Conservation (phyloP, 495 filamentous ascomycete species). For the Penicillium tannophilum region DNA sequence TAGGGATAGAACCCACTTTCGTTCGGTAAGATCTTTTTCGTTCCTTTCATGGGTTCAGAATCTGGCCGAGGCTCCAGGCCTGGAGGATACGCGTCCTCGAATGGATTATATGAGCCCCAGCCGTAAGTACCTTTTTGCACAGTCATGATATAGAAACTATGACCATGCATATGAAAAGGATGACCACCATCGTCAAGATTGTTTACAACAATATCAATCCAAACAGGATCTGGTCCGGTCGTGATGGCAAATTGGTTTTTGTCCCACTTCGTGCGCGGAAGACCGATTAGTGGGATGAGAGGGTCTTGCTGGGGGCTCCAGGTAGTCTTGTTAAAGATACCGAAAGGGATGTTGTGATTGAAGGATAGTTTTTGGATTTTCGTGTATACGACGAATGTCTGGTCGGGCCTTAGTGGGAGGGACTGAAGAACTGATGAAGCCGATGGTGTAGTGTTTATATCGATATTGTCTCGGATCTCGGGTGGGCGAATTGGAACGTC, state of each 20-base stretch:
- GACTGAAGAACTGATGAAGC: slow-evolving; percentile 17
- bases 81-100: slow-evolving; percentile 32
- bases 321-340: neutral
- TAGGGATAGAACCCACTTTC: slow-evolving; percentile 17
- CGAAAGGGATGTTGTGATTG: neutral
- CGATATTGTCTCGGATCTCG: slow-evolving; percentile 10
- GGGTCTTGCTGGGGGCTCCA: neutral
- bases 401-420: neutral
- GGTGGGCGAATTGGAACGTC: slow-evolving; percentile 4
- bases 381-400: neutral
- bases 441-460: neutral
- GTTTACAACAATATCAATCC: neutral
- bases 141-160: slow-evolving; percentile 74
- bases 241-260: slow-evolving; percentile 28
- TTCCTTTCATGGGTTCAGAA: slow-evolving; percentile 16
- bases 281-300: neutral
- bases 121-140: slow-evolving; percentile 37
- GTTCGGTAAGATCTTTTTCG: slow-evolving; percentile 49
- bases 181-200: neutral
- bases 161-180: slow-evolving; percentile 58
- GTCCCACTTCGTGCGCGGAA: neutral
- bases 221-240: neutral
- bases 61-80: slow-evolving; percentile 12
- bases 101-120: slow-evolving; percentile 51
- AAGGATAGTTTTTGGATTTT: neutral